Evolutionary conservation across 1,139 yeast genomes (phyloP), one percentile per base, ranked within the genome.

Genomic region (Taiozyma sp.): DNA sequence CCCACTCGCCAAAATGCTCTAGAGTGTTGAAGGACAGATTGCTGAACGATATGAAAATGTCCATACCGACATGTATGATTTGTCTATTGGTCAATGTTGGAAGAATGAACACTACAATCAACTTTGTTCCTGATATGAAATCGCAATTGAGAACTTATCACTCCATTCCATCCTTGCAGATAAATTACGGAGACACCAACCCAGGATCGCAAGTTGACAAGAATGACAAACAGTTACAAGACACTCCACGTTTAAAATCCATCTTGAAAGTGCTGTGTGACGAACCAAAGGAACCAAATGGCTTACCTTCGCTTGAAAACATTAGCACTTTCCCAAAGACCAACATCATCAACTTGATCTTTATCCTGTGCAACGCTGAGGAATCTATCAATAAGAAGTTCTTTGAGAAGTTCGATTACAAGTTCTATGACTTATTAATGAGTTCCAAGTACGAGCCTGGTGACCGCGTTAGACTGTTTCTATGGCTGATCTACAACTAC

Each of bases 71-170:
- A 48, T 88, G 91, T 49, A 83, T 89, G 76, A 85, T 90, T 32
- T 89, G 96, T 58, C 70, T 93, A 44, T 74, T 93, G 56, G 98
- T 93, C 29, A 93, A 93, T 65, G 83, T 91, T 45, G 98, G 98
- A 5, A 75, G 98, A 57, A 84, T 93, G 83, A 93, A 93, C 70
- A 93, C 99, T 2, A 93, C 98, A 6, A 84, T 93, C 49, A 92
- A 92, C 68, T 93, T 92, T 65, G 96, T 90, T 51, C 91, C 96
- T n/a, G 97, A 91, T 65, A 92, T 92, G 98, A 85, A 91, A 58
- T 90, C 97, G 0, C 93, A 92, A 56, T 75, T 92, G 59, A 76
- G 98, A 61, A 92, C 97, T 0, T 93, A 87, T 65, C 97, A 92
- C 68, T 87, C 96, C 14, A 89, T 93, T 40, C 99, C 99, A 1